A percentile compares a stretch with the other conserved stretches of the same genome.
These are phyloP conservation scores for Solanum chmielewskii DNA, from an alignment of 257 asterid genomes.

Conservation along the genomic window DNA sequence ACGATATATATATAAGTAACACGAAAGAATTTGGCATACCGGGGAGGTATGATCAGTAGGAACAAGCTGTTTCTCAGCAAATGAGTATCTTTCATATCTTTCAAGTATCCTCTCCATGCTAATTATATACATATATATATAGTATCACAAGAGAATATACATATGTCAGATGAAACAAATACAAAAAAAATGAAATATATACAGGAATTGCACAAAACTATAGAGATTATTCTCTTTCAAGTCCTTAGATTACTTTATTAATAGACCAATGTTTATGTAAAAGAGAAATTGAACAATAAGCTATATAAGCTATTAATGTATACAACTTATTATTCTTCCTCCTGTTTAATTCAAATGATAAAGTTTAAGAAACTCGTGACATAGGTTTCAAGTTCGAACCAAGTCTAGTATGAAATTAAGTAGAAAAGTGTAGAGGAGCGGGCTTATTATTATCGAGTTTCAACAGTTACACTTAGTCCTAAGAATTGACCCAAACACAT, in stretches of 20 bases:
- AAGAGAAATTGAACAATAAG: neutral
- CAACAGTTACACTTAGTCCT: too few species aligned
- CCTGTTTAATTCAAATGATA: neutral
- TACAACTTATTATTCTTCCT: neutral
- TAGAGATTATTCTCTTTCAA: neutral
- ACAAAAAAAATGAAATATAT: neutral
- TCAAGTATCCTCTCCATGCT: conserved; percentile 83
- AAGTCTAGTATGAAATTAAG: too few species aligned
- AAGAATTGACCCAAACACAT: too few species aligned
- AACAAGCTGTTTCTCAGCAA: conserved; percentile 40
- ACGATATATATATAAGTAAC: neutral
- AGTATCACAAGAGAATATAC: neutral
- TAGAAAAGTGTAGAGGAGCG: too few species aligned
- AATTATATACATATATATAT: neutral
- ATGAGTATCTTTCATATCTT: conserved; percentile 64
- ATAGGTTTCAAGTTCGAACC: neutral
- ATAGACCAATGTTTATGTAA: neutral
- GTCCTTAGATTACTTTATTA: neutral
- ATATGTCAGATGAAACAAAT: neutral
- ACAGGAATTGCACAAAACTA: neutral
- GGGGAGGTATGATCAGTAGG: conserved; percentile 32
- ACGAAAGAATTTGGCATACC: conserved; percentile 15
- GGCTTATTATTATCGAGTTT: too few species aligned
- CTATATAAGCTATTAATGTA: neutral
- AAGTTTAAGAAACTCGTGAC: neutral